Evolutionary conservation across 2,329 filamentous ascomycete genomes (phyloP), one percentile per base, ranked within the genome.

Genomic region (Ophiosphaerella herpotricha): DNA sequence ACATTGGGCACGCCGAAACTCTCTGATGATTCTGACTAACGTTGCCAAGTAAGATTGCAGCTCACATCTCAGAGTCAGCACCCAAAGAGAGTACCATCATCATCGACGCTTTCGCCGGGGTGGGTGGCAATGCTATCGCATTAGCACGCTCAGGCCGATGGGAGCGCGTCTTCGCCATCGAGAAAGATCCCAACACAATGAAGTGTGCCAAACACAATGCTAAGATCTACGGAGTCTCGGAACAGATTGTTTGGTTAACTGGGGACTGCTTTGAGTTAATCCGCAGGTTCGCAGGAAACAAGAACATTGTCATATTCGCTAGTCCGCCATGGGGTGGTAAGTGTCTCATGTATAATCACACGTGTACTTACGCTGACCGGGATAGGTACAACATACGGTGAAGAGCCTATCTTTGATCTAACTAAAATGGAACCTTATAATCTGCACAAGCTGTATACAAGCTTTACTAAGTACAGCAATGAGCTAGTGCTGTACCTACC

Each of bases 151-250:
- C 87, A 0, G 85, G 82, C 16, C 84, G 86, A 56, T 99, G 91
- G 89, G 83, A 86, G 43, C 86, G 85, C 57, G 84, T 99, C 57
- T 91, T 97, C 68, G 91, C 89, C 36, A 88, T 99, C 60, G 94
- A 99, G 75, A 89, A 87, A 61, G 87, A 97, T 64, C 79, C 86
- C 3, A 82, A 85, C 8, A 90, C 89, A 1, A 81, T 99, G 6
- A 86, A 87, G 39, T 99, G 95, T 74, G 94, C 91, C 23, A 92
- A 96, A 76, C 86, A 95, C 71, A 99, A 99, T 70, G 91, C 94
- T 7, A 80, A 85, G 46, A 78, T 97, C 39, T 96, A 97, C 69
- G 92, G 88, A 3, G 89, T 96, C 0, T 77, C 78, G 2, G 82
- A 87, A 41, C 85, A 84, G 66, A 93, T 99, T 63, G 89, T 85